Evolutionary conservation across 2,329 filamentous ascomycete species (phyloP).

Genomic region (Aspergillus niger): DNA sequence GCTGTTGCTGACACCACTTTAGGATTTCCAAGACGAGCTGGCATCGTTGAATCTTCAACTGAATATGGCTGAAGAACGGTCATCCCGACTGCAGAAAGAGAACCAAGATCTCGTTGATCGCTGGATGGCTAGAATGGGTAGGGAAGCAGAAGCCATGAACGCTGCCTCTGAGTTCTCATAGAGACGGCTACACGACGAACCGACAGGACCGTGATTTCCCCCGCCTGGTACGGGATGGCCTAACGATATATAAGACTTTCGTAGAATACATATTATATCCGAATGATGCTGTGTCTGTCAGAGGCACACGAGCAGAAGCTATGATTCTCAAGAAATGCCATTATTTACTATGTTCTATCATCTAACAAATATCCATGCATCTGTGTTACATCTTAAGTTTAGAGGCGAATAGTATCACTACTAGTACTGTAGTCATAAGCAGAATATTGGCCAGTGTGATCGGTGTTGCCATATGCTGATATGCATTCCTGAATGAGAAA

Average conservation of each 20-base stretch:
- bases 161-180: conserved; percentile 52
- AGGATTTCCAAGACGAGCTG: conserved; percentile 90
- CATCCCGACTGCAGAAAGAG: conserved; percentile 72
- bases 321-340: conserved; percentile 1
- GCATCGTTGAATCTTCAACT: conserved; percentile 84
- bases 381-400: no score
- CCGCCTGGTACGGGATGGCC: not conserved
- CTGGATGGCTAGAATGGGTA: conserved; percentile 86
- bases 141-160: conserved; percentile 89
- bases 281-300: not conserved
- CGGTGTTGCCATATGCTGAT: no score
- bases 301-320: not conserved
- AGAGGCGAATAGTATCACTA: no score
- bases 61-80: conserved; percentile 78
- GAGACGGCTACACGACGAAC: not conserved
- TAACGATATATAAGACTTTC: not conserved
- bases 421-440: no score
- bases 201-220: not conserved
- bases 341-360: no score
- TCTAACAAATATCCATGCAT: no score
- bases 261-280: conserved; percentile 1
- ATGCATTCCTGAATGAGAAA: no score
- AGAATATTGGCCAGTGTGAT: no score
- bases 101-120: conserved; percentile 87
- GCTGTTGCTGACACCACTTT: conserved; percentile 14